Evolutionary conservation across 2,329 filamentous ascomycete genomes (phyloP).

Genomic region (Aspergillus fumigatiaffinis): DNA sequence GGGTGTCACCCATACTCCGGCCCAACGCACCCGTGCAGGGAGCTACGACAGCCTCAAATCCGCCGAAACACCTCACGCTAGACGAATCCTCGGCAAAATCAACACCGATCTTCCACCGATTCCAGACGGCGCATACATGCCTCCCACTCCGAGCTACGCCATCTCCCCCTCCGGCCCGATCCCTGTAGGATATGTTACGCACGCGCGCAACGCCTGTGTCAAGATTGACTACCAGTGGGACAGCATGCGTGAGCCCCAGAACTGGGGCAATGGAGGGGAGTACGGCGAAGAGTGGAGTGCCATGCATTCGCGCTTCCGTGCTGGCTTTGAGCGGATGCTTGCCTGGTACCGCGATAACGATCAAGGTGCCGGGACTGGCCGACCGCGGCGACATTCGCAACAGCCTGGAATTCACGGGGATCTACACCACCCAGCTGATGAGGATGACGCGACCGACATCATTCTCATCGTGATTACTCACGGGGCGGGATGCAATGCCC

Average conservation of each 20-base stretch:
- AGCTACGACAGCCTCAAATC: conserved; percentile 40
- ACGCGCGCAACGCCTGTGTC: conserved; percentile 81
- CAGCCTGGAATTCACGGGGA: conserved; percentile 13
- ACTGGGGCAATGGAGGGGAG: conserved; percentile 83
- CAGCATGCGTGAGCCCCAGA: conserved; percentile 71
- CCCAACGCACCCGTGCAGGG: conserved; percentile 46
- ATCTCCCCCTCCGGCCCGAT: conserved; percentile 77
- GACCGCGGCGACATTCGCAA: conserved; percentile 15
- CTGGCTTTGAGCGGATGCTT: conserved; percentile 72
- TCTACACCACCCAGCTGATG: conserved; percentile 37
- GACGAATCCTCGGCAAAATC: conserved; percentile 26
- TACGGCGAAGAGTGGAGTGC: conserved; percentile 92
- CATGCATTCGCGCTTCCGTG: conserved; percentile 88
- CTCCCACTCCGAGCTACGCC: conserved; percentile 78
- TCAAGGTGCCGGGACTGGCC: conserved; percentile 2
- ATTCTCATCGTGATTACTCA: conserved; percentile 88
- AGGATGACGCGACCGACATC: conserved; percentile 66
- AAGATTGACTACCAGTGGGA: conserved; percentile 96
- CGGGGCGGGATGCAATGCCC: conserved; percentile 90
- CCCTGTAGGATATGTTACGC: conserved; percentile 80
- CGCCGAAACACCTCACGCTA: conserved; percentile 11
- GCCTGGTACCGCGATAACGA: conserved; percentile 70
- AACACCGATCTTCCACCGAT: conserved; percentile 29
- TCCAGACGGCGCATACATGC: conserved; percentile 56
- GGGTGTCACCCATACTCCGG: conserved; percentile 5